Conservation (phyloP, 106 monocot genomes). For the Alisma plantagoaquatica region DNA sequence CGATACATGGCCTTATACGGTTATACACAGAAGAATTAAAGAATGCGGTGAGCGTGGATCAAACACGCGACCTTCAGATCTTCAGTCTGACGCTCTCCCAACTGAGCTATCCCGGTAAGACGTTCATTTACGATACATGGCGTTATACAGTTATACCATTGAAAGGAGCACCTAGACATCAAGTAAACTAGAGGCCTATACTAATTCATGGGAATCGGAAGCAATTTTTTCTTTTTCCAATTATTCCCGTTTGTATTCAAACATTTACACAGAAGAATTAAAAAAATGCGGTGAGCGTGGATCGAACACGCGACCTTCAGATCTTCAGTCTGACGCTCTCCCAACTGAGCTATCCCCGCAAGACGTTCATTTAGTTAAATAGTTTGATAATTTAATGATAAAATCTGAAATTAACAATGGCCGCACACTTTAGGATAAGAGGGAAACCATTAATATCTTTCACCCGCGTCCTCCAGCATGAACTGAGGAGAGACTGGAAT, state of each 20-base stretch:
- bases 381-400: background rate
- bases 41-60: slow-evolving; percentile 95
- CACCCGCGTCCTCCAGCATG: background rate
- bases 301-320: slow-evolving; percentile 97
- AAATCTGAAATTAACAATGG: background rate
- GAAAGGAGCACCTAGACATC: too few species aligned
- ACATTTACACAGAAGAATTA: too few species aligned
- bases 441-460: background rate
- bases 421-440: background rate
- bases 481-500: background rate
- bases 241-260: too few species aligned
- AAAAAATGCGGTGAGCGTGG: slow-evolving; percentile 82
- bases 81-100: slow-evolving; percentile 99
- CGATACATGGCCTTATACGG: too few species aligned
- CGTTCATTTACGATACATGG: background rate
- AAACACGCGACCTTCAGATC: slow-evolving; percentile 98
- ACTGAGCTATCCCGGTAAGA: slow-evolving; percentile 91
- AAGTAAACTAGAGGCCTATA: too few species aligned
- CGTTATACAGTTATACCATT: too few species aligned
- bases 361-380: background rate
- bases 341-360: slow-evolving; percentile 99
- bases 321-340: slow-evolving; percentile 99
- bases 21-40: too few species aligned
- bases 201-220: too few species aligned
- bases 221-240: too few species aligned